Conservation (phyloP, 306 rosid species). For the Quercus suber region DNA sequence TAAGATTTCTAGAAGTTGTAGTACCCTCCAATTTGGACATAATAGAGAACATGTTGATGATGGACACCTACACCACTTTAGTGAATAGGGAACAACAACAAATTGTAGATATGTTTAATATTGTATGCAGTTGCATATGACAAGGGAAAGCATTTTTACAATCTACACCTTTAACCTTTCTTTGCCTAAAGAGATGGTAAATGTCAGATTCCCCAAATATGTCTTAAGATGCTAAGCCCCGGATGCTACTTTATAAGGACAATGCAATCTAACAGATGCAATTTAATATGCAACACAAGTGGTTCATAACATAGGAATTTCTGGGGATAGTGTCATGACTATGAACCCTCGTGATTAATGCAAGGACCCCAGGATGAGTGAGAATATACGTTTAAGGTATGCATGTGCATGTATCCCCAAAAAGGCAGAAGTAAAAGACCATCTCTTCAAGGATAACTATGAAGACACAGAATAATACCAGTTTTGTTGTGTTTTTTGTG, state of each 20-base stretch:
- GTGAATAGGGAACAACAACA: background rate
- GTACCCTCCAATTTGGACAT: background rate
- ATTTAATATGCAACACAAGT: background rate
- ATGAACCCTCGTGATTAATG: background rate
- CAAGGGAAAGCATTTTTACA: background rate
- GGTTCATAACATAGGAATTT: background rate
- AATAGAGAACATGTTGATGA: background rate
- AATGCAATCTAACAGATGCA: background rate
- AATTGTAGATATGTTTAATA: background rate
- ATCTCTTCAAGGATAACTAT: background rate
- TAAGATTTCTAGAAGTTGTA: background rate
- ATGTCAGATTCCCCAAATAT: background rate
- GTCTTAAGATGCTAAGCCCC: background rate
- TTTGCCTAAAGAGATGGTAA: background rate
- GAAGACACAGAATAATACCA: background rate
- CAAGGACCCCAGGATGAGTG: background rate
- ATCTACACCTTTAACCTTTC: background rate
- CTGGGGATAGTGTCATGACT: background rate
- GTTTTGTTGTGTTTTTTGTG: too few species aligned
- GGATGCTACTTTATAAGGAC: background rate
- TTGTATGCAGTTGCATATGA: background rate
- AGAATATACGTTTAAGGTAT: background rate
- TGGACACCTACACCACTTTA: background rate
- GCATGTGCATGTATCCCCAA: background rate
- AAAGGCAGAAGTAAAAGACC: background rate